A percentile compares a stretch with the other conserved stretches of the same genome.
Conservation (phyloP, 176 grass and related monocot genomes). For the Eremochloa ophiuroides region DNA sequence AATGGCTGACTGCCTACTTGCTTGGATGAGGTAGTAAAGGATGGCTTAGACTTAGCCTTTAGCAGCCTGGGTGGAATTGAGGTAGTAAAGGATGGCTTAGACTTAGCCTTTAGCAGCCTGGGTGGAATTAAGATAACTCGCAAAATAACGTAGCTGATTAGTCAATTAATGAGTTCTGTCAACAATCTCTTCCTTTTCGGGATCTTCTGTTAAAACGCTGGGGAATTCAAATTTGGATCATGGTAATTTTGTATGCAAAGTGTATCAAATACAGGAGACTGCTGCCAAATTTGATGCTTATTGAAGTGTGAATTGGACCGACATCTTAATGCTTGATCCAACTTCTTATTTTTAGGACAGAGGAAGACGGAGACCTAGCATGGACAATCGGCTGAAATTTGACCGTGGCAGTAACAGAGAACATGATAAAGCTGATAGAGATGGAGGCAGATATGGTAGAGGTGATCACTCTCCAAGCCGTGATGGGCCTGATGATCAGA, state of each 20-base stretch:
- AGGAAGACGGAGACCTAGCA: constrained; percentile 53
- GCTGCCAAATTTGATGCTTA: background rate
- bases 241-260: background rate
- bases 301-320: background rate
- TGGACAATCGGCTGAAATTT: constrained; percentile 63
- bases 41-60: background rate
- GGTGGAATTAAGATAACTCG: background rate
- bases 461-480: constrained; percentile 53
- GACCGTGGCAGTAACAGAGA: constrained; percentile 68
- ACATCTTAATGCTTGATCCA: constrained; percentile 9
- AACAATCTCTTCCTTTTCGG: background rate
- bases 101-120: background rate
- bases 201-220: background rate
- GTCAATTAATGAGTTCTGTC: background rate
- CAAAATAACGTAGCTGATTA: background rate
- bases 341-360: constrained; percentile 52
- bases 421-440: constrained; percentile 62
- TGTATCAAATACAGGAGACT: background rate
- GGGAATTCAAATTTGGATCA: background rate
- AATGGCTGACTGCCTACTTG: background rate
- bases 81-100: no score
- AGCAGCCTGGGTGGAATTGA: background rate
- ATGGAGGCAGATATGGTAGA: constrained; percentile 70
- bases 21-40: background rate
- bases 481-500: constrained; percentile 71